Conservation (phyloP, 257 asterid genomes). For the Forsythia viridissima region DNA sequence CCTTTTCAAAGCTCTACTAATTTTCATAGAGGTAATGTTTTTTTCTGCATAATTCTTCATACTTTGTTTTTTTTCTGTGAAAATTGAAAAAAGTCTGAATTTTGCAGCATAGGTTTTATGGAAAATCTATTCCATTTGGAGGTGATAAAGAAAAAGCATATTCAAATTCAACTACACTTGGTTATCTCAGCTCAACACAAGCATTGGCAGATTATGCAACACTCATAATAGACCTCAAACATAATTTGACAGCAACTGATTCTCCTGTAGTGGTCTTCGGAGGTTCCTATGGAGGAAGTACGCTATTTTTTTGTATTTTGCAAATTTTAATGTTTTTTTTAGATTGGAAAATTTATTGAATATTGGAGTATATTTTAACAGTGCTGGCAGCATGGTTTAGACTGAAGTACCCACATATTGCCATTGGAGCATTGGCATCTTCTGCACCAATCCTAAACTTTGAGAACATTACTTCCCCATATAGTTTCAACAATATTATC, state of each 20-base stretch:
- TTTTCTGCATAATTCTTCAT: background rate
- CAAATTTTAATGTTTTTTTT: background rate
- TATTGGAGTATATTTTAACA: conserved; percentile 22
- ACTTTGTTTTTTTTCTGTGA: background rate
- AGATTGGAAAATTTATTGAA: background rate
- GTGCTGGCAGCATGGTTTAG: conserved; percentile 99
- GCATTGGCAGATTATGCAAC: conserved; percentile 92
- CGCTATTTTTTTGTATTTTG: background rate
- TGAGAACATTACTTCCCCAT: conserved; percentile 80
- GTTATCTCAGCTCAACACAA: conserved; percentile 79
- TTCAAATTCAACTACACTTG: conserved; percentile 75
- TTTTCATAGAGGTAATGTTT: conserved; percentile 76
- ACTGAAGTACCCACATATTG: conserved; percentile 83
- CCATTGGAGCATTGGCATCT: conserved; percentile 89
- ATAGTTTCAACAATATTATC: conserved; percentile 65
- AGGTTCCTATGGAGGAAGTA: conserved; percentile 98
- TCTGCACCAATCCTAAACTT: conserved; percentile 93
- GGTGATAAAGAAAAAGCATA: conserved; percentile 57
- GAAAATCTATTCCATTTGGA: conserved; percentile 80
- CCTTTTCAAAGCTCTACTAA: conserved; percentile 61
- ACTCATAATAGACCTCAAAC: conserved; percentile 66
- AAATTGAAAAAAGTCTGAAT: background rate
- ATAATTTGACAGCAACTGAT: conserved; percentile 58
- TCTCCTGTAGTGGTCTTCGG: conserved; percentile 88
- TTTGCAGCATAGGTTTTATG: conserved; percentile 86